Percentiles rank a stretch among this genome's conserved stretches.
phyloP scores from a whole-genome alignment of 129 eudicot species.

The Flaveria bidentis region DNA sequence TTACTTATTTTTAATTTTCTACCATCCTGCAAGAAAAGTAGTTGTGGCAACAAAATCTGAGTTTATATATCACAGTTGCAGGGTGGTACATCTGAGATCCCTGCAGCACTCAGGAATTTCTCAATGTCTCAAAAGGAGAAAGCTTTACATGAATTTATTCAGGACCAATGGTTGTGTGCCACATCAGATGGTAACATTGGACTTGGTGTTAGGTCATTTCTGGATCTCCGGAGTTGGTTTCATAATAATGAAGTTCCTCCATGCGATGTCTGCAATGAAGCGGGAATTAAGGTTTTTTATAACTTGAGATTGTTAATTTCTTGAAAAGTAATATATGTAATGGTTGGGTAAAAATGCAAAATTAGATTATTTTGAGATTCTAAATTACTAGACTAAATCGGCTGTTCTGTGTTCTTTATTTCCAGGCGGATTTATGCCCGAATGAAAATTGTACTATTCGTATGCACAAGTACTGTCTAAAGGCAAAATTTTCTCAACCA shows the following conservation, averaged over 20 bases:
- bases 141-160: slow-evolving; percentile 64
- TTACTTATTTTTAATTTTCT: neutral
- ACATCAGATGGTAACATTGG: slow-evolving; percentile 63
- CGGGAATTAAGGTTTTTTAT: slow-evolving; percentile 76
- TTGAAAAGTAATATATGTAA: slow-evolving; percentile 15
- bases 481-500: slow-evolving; percentile 58
- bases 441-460: slow-evolving; percentile 72
- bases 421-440: slow-evolving; percentile 71
- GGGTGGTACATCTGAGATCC: slow-evolving; percentile 50
- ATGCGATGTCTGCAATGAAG: slow-evolving; percentile 92
- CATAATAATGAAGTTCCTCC: slow-evolving; percentile 71
- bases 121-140: slow-evolving; percentile 81
- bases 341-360: neutral
- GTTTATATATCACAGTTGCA: slow-evolving; percentile 39
- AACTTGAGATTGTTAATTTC: slow-evolving; percentile 11
- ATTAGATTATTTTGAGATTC: neutral
- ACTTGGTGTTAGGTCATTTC: slow-evolving; percentile 86
- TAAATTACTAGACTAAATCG: slow-evolving; percentile 1
- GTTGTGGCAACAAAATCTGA: slow-evolving; percentile 10
- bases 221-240: slow-evolving; percentile 97
- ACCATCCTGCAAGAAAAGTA: slow-evolving; percentile 2
- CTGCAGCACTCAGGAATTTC: slow-evolving; percentile 71
- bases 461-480: slow-evolving; percentile 60
- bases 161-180: slow-evolving; percentile 79
- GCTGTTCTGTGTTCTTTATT: slow-evolving; percentile 9